Evolutionary conservation across 1,139 yeast species (phyloP), one percentile per base, ranked within the genome.

Genomic region (Sugiyamaella neomexicana): DNA sequence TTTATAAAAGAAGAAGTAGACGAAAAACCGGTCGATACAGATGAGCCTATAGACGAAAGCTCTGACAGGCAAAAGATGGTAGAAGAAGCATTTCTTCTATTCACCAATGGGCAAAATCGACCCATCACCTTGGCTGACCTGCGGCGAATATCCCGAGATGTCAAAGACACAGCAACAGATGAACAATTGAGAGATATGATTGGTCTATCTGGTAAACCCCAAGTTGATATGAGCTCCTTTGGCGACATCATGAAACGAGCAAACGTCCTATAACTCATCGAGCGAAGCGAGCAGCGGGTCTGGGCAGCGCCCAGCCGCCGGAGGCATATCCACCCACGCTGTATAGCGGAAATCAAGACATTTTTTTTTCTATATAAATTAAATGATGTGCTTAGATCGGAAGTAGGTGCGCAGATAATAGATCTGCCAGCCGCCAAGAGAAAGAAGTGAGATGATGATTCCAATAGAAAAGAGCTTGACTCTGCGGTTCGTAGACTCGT

Each of bases 351-450:
- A 17, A 40, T 23, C 13, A 34, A 34, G 16, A 34, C 15, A n/a
- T n/a, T 10, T 10, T 23, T n/a, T 15, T 40, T 36, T 36, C 34
- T 48, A 34, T 41, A 34, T 51, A 37, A 36, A 17, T 73, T 77
- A 91, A 63, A 91, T 85, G 67, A 91, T 91, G 70, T 91, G 97
- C 77, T 91, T 91, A 55, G 96, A 86, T 75, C 88, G 86, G 83
- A 91, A 91, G 78, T 88, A 91, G 71, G 87, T 86, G 76, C 96
- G 86, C 75, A 91, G 81, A 75, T 93, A 91, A 68, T 83, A 82
- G 61, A 93, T 80, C 77, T 91, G 98, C 95, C 97, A 91, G 46
- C 79, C 83, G 46, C 97, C 97, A 64, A 93, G 82, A 27, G 84
- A 83, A 53, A 90, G 68, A 70, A 93, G 80, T 36, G 90, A 77